Evolutionary conservation across 257 asterid genomes (phyloP), one percentile per base, ranked within the genome.

Genomic region (Petunia axillaris): DNA sequence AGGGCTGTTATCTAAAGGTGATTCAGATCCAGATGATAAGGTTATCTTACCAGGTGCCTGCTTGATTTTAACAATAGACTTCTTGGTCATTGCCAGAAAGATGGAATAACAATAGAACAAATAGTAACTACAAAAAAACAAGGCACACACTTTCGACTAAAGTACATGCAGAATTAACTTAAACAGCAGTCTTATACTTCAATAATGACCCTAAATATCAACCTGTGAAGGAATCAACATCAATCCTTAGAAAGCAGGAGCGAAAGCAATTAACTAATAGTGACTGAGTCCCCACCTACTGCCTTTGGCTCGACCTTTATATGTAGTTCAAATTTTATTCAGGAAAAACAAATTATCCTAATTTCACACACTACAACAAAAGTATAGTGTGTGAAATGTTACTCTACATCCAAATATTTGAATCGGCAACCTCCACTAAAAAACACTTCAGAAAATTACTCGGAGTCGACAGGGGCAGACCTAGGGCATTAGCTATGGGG

Each of bases 31-130:
- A 1, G 82, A 79, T 11, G 77, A 79, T 13, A 79, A 37, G 58
- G 76, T 55, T 64, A 64, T 13, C 39, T 2, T 11, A 15, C 65
- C 75, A 64, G 82, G 82, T 38, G 55, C 76, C 82, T 79, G 64
- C 43, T 11, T 73, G 6, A 52, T 64, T 52, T 63, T 64, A 9
- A 57, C 2, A 79, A 36, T 57, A 52, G 63, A 62, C 15, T 43
- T 37, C 55, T 79, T 70, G 63, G 50, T 79, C 11, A 63, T 44
- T 48, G 48, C 14, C 36, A 25, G 58, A 58, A 60, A 77, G 1
- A 73, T 73, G 36, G 14, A 50, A 36, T 7, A 36, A 50, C 46
- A 36, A 52, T 62, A 73, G 76, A 50, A 6, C 78, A 73, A 73
- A 50, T 73, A 73, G 52, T 36, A 73, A 46, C 78, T 6, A 25